Conservation (phyloP, 805 yeast species). For the Pichia scutulata region DNA sequence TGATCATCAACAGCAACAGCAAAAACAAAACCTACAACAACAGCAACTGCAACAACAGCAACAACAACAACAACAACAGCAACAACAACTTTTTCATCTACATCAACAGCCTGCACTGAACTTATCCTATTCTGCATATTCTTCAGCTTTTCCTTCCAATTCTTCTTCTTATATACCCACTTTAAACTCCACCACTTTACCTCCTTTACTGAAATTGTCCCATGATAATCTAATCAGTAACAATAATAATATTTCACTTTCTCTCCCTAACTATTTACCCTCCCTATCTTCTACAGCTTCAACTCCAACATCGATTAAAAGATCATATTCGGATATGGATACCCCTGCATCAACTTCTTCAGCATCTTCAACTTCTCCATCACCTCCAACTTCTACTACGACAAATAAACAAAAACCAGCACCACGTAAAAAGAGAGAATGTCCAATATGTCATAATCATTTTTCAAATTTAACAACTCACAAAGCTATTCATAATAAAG, state of each 20-base stretch:
- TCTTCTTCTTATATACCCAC: background rate
- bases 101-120: background rate
- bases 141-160: too few species aligned
- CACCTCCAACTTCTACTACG: background rate
- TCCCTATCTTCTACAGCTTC: background rate
- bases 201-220: background rate
- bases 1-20: background rate
- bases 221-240: background rate
- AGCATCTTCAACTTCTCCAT: background rate
- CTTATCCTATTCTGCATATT: background rate
- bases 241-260: background rate
- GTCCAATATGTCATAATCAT: constrained; percentile 34
- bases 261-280: background rate
- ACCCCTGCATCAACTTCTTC: background rate
- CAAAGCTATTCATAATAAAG: constrained; percentile 68
- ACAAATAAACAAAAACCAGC: background rate
- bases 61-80: constrained; percentile 5
- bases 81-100: background rate
- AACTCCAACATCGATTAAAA: background rate
- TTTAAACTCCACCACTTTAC: constrained; percentile 1
- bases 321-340: background rate
- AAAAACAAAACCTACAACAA: background rate
- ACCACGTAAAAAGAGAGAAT: constrained; percentile 30
- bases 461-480: constrained; percentile 82
- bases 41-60: background rate